A percentile compares a stretch with the other conserved stretches of the same genome.
Evolutionary conservation across 2,329 filamentous ascomycete species (phyloP).

Genomic region (Ophiostoma piceae): DNA sequence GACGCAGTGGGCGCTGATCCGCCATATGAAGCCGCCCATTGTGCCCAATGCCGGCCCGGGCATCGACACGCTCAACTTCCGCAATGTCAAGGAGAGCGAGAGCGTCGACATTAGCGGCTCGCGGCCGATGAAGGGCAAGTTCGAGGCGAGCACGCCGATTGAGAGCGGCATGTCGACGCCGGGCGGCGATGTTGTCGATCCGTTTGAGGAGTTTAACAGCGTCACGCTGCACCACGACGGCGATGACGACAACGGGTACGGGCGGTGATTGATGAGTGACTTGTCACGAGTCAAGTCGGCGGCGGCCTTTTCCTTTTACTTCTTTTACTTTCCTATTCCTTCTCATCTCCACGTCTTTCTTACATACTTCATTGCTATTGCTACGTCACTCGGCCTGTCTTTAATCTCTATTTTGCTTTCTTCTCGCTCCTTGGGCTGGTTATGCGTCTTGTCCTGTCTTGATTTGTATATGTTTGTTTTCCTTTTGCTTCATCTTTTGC

Average conservation of each 20-base stretch:
- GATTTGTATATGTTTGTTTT: not conserved
- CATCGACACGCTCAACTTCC: slow-evolving; percentile 93
- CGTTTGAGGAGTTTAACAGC: slow-evolving; percentile 98
- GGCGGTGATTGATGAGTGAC: slow-evolving; percentile 23
- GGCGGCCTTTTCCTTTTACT: too few species aligned
- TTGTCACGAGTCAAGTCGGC: too few species aligned
- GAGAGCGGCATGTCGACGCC: slow-evolving; percentile 83
- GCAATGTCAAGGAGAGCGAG: slow-evolving; percentile 94
- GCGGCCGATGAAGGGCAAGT: slow-evolving; percentile 50
- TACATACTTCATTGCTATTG: not conserved
- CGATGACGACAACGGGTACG: slow-evolving; percentile 55
- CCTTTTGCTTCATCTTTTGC: not conserved
- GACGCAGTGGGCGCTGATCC: slow-evolving; percentile 93
- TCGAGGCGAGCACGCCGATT: slow-evolving; percentile 54
- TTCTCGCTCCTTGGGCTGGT: slow-evolving; percentile 1
- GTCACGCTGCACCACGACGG: slow-evolving; percentile 96
- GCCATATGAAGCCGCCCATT: slow-evolving; percentile 97
- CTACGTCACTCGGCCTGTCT: not conserved
- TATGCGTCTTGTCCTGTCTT: not conserved
- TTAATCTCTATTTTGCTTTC: not conserved
- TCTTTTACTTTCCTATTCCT: too few species aligned
- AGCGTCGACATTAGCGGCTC: slow-evolving; percentile 78
- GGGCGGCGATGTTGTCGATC: slow-evolving; percentile 71
- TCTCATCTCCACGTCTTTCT: not conserved
- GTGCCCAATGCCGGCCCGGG: slow-evolving; percentile 85